Conservation (phyloP, 2,329 filamentous ascomycete species). For the Aspergillus awamori region DNA sequence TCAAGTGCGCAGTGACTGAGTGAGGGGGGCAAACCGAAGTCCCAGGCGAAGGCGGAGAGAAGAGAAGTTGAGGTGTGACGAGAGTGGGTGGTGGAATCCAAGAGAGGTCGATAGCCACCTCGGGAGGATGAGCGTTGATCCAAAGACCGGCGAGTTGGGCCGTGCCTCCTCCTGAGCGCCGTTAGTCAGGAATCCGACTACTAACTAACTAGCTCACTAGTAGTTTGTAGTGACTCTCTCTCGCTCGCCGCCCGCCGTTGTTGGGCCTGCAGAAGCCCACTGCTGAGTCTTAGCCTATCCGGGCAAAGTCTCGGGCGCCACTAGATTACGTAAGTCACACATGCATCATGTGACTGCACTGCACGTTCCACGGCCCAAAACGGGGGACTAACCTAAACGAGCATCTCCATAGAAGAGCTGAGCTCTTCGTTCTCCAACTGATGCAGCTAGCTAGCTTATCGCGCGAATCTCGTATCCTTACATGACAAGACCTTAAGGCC, state of each 20-base stretch:
- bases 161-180: slow-evolving; percentile 2
- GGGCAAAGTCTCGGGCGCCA: neutral
- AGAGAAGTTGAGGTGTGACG: neutral
- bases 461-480: neutral
- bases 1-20: neutral
- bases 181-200: neutral
- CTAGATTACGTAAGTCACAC: neutral
- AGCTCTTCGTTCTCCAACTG: neutral
- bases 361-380: neutral
- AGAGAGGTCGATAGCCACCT: slow-evolving; percentile 1
- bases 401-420: neutral
- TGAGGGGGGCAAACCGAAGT: neutral
- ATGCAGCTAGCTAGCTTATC: neutral
- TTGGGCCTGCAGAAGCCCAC: slow-evolving; percentile 1
- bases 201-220: no score
- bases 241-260: slow-evolving; percentile 1
- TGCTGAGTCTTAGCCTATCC: neutral
- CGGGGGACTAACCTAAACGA: neutral
- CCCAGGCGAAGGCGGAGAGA: neutral
- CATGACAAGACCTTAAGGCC: neutral
- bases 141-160: slow-evolving; percentile 5
- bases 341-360: neutral
- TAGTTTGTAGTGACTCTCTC: no score
- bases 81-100: neutral
- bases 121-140: slow-evolving; percentile 3